phyloP scores from a whole-genome alignment of 495 filamentous ascomycete species.

The Articulospora tetracladia region DNA sequence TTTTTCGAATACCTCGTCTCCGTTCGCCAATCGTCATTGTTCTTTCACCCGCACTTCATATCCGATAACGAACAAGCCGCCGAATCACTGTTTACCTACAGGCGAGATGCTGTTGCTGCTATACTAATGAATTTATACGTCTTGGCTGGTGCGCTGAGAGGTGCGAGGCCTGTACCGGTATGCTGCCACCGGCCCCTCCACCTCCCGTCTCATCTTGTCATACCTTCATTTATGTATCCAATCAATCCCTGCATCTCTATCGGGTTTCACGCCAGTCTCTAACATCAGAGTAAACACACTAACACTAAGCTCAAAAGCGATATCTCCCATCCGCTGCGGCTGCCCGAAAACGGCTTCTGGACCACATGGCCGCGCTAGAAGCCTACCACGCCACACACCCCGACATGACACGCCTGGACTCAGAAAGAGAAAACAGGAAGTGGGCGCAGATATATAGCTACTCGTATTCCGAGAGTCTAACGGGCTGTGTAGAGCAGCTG shows the following conservation, averaged over 20 bases:
- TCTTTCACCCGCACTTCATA: slow-evolving; percentile 48
- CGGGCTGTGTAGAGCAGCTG: slow-evolving; percentile 51
- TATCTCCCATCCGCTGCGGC: slow-evolving; percentile 52
- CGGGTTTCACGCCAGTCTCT: too few relatives aligned
- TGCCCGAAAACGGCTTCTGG: slow-evolving; percentile 45
- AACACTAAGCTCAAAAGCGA: slow-evolving; percentile 14
- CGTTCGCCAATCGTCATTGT: slow-evolving; percentile 52
- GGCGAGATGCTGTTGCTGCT: slow-evolving; percentile 52
- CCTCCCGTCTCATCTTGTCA: background rate
- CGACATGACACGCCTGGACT: slow-evolving; percentile 21
- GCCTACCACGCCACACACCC: slow-evolving; percentile 34
- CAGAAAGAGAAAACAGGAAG: slow-evolving; percentile 25
- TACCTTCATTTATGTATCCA: background rate
- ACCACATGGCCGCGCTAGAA: slow-evolving; percentile 42
- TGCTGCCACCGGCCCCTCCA: background rate
- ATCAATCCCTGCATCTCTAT: too few relatives aligned
- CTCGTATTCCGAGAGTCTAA: slow-evolving; percentile 48
- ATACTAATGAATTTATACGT: slow-evolving; percentile 56
- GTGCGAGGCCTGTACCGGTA: slow-evolving; percentile 43
- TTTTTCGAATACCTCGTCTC: slow-evolving; percentile 57
- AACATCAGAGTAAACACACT: too few relatives aligned
- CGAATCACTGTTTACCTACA: slow-evolving; percentile 39
- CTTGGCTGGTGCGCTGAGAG: slow-evolving; percentile 48
- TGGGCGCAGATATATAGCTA: slow-evolving; percentile 48
- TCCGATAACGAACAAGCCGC: slow-evolving; percentile 38